Conservation (phyloP, 1,139 yeast genomes). For the Fermentozyma sake region DNA sequence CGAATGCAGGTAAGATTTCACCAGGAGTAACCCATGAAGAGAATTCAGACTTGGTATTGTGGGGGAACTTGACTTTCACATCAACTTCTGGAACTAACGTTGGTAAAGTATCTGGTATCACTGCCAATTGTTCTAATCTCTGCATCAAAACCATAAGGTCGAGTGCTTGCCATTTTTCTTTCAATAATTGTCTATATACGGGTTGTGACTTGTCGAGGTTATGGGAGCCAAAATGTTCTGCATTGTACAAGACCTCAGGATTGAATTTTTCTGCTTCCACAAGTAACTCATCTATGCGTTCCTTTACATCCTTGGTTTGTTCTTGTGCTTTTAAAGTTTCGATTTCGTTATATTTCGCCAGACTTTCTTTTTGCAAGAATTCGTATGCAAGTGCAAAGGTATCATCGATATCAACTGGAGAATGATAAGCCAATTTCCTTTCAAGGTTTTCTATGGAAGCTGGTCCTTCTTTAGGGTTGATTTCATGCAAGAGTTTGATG, state of each 20-base stretch:
- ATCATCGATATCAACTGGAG: slow-evolving; percentile 68
- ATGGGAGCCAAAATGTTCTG: slow-evolving; percentile 37
- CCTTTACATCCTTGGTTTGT: slow-evolving; percentile 5
- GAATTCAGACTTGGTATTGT: slow-evolving; percentile 50
- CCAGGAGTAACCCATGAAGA: slow-evolving; percentile 77
- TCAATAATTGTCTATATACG: slow-evolving; percentile 67
- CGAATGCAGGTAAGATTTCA: slow-evolving; percentile 62
- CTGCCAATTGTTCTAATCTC: slow-evolving; percentile 78
- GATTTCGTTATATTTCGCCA: slow-evolving; percentile 14
- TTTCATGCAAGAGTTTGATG: slow-evolving; percentile 31
- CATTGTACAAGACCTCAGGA: slow-evolving; percentile 80
- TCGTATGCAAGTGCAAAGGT: slow-evolving; percentile 69
- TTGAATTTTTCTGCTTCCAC: slow-evolving; percentile 58
- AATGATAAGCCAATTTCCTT: slow-evolving; percentile 40
- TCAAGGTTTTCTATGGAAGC: slow-evolving; percentile 18
- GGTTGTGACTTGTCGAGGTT: slow-evolving; percentile 68
- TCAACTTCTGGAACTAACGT: slow-evolving; percentile 82
- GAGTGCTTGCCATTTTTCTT: slow-evolving; percentile 67
- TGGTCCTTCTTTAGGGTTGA: slow-evolving; percentile 30
- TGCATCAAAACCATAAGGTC: slow-evolving; percentile 77
- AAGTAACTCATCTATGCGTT: slow-evolving; percentile 19
- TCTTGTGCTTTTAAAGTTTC: slow-evolving; percentile 10
- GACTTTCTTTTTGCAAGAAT: slow-evolving; percentile 48
- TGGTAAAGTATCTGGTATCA: slow-evolving; percentile 92
- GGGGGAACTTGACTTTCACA: slow-evolving; percentile 71